These are phyloP conservation scores for Talaromyces sp. DNA, from an alignment of 2,329 filamentous ascomycete genomes.

Conservation along the genomic window DNA sequence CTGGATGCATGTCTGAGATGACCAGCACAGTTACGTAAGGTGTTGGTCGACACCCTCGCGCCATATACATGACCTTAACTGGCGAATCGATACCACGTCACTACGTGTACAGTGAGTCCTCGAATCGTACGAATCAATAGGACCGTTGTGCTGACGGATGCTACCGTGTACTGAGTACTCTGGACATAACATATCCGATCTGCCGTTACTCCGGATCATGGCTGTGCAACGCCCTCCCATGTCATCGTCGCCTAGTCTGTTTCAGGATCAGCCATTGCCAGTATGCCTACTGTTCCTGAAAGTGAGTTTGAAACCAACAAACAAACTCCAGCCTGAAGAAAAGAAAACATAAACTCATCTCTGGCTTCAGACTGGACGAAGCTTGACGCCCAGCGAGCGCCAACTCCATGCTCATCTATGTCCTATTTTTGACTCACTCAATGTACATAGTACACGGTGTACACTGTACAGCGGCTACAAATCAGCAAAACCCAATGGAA, in stretches of 20 bases:
- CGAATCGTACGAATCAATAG: not conserved
- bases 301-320: not conserved
- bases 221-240: conserved; percentile 1
- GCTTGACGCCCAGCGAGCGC: conserved; percentile 7
- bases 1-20: conserved; percentile 10
- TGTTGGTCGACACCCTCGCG: not conserved
- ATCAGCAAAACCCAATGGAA: not conserved
- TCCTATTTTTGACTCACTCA: not conserved
- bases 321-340: not conserved
- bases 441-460: not conserved
- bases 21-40: not conserved
- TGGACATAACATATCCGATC: not conserved
- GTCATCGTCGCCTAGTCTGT: not conserved
- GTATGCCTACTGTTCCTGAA: not conserved
- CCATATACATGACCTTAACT: not conserved
- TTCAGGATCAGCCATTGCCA: not conserved
- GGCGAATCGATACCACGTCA: too few relatives aligned
- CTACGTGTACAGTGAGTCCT: not conserved
- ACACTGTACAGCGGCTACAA: not conserved
- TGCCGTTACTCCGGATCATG: not conserved
- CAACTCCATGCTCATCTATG: not conserved
- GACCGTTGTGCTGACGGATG: not conserved
- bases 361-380: not conserved
- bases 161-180: not conserved
- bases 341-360: not conserved